These are phyloP conservation scores for Cordyceps cateniannulata DNA, from an alignment of 2,329 filamentous ascomycete species.

Conservation along the genomic window DNA sequence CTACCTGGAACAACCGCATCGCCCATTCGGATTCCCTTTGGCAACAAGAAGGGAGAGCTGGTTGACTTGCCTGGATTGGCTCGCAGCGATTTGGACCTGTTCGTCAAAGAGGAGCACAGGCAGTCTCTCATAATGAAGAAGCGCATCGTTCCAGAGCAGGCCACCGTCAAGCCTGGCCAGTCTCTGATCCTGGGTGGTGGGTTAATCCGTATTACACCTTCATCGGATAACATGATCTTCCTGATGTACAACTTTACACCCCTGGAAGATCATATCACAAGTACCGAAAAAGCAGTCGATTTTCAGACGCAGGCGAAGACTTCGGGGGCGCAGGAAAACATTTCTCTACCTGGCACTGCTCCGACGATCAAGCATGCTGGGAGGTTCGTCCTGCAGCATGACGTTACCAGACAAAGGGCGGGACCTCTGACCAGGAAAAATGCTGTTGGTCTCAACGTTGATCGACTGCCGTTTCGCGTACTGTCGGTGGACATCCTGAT, in stretches of 20 bases:
- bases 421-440: slow-evolving; percentile 63
- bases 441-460: slow-evolving; percentile 56
- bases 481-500: slow-evolving; percentile 79
- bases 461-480: slow-evolving; percentile 71
- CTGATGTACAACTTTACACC: slow-evolving; percentile 85
- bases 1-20: slow-evolving; percentile 91
- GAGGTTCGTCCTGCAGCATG: slow-evolving; percentile 65
- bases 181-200: slow-evolving; percentile 75
- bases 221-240: slow-evolving; percentile 53
- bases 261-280: slow-evolving; percentile 67
- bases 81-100: slow-evolving; percentile 64
- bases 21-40: slow-evolving; percentile 88
- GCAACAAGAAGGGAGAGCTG: slow-evolving; percentile 77
- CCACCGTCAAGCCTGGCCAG: slow-evolving; percentile 65
- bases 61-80: slow-evolving; percentile 86
- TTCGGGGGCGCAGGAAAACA: slow-evolving; percentile 52
- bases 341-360: slow-evolving; percentile 53
- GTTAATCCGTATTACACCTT: slow-evolving; percentile 79
- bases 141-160: slow-evolving; percentile 66
- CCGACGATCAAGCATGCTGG: slow-evolving; percentile 64
- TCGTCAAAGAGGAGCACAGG: slow-evolving; percentile 61
- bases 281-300: slow-evolving; percentile 69
- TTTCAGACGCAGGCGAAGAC: slow-evolving; percentile 61
- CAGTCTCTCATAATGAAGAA: slow-evolving; percentile 70
- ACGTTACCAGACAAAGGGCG: slow-evolving; percentile 74